A percentile compares a stretch with the other conserved stretches of the same genome.
Evolutionary conservation across 345 rosid genomes (phyloP).

Genomic region (Syzygium aqueum): DNA sequence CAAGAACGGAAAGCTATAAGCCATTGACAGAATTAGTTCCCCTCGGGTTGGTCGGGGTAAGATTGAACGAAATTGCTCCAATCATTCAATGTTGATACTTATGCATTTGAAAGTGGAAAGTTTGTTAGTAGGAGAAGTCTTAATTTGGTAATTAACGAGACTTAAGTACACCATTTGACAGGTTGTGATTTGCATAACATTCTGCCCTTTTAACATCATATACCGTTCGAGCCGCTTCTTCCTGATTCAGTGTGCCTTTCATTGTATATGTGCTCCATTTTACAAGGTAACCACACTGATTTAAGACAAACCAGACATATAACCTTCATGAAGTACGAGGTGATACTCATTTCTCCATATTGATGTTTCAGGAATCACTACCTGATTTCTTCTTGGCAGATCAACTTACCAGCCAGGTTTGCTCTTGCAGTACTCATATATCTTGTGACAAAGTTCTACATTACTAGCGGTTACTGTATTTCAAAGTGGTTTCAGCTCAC

Average conservation of each 20-base stretch:
- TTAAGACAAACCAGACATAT: neutral
- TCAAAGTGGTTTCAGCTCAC: neutral
- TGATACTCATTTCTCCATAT: neutral
- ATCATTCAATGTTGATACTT: neutral
- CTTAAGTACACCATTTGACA: slow-evolving; percentile 1
- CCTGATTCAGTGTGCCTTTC: slow-evolving; percentile 18
- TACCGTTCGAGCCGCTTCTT: slow-evolving; percentile 37
- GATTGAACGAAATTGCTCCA: slow-evolving; percentile 1
- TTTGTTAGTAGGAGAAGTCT: neutral
- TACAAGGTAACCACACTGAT: slow-evolving; percentile 16
- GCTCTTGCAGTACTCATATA: neutral
- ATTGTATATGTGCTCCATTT: slow-evolving; percentile 26
- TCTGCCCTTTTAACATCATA: slow-evolving; percentile 46
- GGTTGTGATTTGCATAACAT: slow-evolving; percentile 35
- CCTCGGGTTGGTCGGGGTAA: slow-evolving; percentile 41
- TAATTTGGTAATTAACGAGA: neutral
- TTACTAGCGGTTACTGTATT: neutral
- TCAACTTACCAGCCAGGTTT: slow-evolving; percentile 55
- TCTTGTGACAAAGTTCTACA: neutral
- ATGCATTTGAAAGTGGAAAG: neutral
- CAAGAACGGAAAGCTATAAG: slow-evolving; percentile 22
- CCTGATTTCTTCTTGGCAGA: slow-evolving; percentile 62
- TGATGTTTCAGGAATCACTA: slow-evolving; percentile 36
- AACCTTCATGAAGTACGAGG: neutral
- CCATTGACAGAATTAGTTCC: slow-evolving; percentile 49